Base-by-base conservation (phyloP, 1,284 basidiomycete species). In the Cystobasidiaceae sp. region DNA sequence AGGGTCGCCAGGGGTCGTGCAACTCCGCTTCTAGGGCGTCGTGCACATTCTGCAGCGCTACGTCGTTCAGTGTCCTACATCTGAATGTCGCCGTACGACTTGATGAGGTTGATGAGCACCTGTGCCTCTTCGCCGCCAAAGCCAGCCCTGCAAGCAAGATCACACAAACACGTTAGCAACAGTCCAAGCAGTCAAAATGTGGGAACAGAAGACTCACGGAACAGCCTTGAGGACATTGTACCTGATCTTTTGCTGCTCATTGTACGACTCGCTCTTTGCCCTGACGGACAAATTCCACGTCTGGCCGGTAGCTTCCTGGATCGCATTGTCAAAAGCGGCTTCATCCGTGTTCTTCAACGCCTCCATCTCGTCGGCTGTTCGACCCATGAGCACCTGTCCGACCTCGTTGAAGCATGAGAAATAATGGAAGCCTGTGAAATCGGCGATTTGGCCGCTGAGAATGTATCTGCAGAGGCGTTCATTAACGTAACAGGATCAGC, bases 341-440 rank as follows among this genome's bases (percentile, higher is more conserved):
- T 89, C 88, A 73, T 88, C 82, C 13, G 82, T 81, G 13, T 87
- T 84, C 83, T 83, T 88, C 67, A 92, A 80, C 34, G 81, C 81
- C 67, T 88, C 79, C 32, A 97, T 78, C 45, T 94, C 86, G 73
- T 92, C 85, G 15, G 92, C 96, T 19, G 84, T 79, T 79, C 86
- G 86, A 33, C 85, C 88, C 69, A 98, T 85, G 13, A 97, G 78
- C 21, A 81, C 79, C 66, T 85, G 77, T 2, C 93, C 94, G 30
- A 89, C 85, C 15, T 98, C 96, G 76, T 98, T 97, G 81, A 98
- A 98, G 1, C 90, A 92, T 66, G 89, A 89, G 45, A 98, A 79
- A 94, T 94, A 99, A 27, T 87, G 83, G 75, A 93, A 89, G 21
- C 86, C 87, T 15, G 90, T 88, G 78, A 87, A 84, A 77, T 99